Evolutionary conservation across 768 basidiomycete genomes (phyloP), one percentile per base, ranked within the genome.

Genomic region (Suillus bovinus): DNA sequence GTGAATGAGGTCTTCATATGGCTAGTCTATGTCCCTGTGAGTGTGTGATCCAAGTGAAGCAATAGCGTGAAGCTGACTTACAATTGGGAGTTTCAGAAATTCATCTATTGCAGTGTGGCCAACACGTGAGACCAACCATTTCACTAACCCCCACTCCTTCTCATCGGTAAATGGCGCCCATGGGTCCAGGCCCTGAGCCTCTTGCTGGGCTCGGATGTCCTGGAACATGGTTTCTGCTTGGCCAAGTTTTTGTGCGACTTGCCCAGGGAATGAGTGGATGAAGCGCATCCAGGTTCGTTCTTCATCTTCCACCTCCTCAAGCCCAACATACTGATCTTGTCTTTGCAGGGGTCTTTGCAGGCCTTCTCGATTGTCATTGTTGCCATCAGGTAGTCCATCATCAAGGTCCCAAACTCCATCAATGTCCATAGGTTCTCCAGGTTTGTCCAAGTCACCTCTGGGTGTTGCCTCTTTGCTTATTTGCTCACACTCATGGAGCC

Each of bases 41-140:
- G n/a, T n/a, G n/a, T n/a, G n/a, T n/a, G n/a, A n/a, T n/a, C n/a
- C n/a, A n/a, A n/a, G n/a, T n/a, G n/a, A n/a, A n/a, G n/a, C n/a
- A n/a, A n/a, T n/a, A n/a, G n/a, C n/a, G n/a, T n/a, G n/a, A n/a
- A n/a, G n/a, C n/a, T n/a, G n/a, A n/a, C n/a, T n/a, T n/a, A 31
- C 31, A 14, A 66, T 69, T 17, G 64, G 52, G 9, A 70, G 55
- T 24, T 68, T 64, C 54, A 69, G 38, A 46, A 69, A 69, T 42
- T 69, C 58, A 7, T 70, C 68, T 13, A 66, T 64, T 24, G 42
- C 61, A 14, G 29, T 70, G n/a, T 70, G 68, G 11, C 61, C 69
- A 13, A 69, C 67, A 17, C 62, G 59, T 27, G 61, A 60, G 1
- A 69, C 47, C 64, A 70, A 33, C 69, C 69, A 70, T 42, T 63